Evolutionary conservation across 495 filamentous ascomycete species (phyloP).

Genomic region (Penicillium fimorum): DNA sequence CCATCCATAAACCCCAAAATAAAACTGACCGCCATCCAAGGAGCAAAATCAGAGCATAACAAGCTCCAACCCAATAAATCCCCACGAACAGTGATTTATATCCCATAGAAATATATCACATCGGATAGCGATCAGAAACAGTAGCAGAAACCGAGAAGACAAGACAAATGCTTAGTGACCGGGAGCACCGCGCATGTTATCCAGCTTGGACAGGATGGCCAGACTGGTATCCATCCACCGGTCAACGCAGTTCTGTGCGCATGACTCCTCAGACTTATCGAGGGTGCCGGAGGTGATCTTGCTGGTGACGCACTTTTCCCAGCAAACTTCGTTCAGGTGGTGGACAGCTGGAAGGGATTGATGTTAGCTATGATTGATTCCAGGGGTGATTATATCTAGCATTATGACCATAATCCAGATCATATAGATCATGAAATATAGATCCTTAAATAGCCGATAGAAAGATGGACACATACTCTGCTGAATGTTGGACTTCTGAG

Average conservation of each 20-base stretch:
- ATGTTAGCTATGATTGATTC: constrained; percentile 12
- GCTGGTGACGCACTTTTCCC: constrained; percentile 80
- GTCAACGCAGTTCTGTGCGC: constrained; percentile 88
- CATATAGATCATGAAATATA: not conserved
- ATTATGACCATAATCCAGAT: too few species aligned
- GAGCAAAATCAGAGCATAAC: not conserved
- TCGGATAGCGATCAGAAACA: not conserved
- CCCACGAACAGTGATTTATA: not conserved
- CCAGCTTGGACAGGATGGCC: constrained; percentile 75
- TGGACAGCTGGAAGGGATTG: constrained; percentile 62
- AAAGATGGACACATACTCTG: constrained; percentile 56
- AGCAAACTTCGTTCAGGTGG: constrained; percentile 82
- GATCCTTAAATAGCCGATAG: not conserved
- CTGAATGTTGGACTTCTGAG: constrained; percentile 77
- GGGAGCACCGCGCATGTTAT: constrained; percentile 52
- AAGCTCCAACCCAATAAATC: constrained; percentile 1
- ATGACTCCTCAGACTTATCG: constrained; percentile 72
- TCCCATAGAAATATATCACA: not conserved
- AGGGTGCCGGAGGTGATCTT: constrained; percentile 64
- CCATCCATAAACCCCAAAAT: constrained; percentile 6
- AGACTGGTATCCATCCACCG: constrained; percentile 88
- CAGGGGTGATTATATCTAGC: not conserved
- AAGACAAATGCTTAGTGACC: constrained; percentile 24
- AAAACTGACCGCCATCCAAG: not conserved
- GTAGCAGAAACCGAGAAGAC: not conserved